These are phyloP conservation scores for Ogataea allantospora DNA, from an alignment of 805 yeast species.

Conservation along the genomic window DNA sequence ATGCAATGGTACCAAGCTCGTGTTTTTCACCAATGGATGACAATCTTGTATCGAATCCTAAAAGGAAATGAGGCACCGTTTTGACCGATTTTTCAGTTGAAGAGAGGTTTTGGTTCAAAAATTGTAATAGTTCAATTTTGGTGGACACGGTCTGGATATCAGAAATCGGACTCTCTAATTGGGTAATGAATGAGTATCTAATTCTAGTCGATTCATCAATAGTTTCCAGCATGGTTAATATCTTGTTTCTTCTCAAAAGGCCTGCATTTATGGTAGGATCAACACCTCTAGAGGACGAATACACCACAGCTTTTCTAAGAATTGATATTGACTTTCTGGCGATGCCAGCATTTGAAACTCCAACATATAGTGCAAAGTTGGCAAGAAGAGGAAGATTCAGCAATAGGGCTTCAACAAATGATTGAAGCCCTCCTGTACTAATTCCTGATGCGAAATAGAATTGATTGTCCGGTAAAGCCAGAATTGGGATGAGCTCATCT, in stretches of 20 bases:
- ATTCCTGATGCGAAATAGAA: conserved; percentile 41
- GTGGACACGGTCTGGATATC: conserved; percentile 41
- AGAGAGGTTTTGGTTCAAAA: conserved; percentile 50
- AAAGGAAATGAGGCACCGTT: conserved; percentile 67
- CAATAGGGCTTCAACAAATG: conserved; percentile 70
- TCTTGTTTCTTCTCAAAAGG: conserved; percentile 52
- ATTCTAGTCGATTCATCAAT: conserved; percentile 78
- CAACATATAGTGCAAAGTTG: conserved; percentile 72
- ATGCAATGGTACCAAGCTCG: conserved; percentile 49
- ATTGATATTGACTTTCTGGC: conserved; percentile 55
- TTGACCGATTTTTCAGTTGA: conserved; percentile 36
- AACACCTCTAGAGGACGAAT: conserved; percentile 41
- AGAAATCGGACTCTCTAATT: conserved; percentile 48
- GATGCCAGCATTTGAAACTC: conserved; percentile 48
- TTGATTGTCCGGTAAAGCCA: conserved; percentile 41
- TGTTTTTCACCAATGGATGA: conserved; percentile 46
- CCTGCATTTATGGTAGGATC: conserved; percentile 17
- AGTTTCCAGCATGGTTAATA: conserved; percentile 69
- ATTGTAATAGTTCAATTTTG: conserved; percentile 59
- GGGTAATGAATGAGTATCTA: conserved; percentile 68
- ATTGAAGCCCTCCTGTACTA: conserved; percentile 59
- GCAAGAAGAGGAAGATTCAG: conserved; percentile 71
- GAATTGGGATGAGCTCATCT: conserved; percentile 51
- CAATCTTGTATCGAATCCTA: conserved; percentile 65
- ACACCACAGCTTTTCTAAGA: conserved; percentile 45